Conservation (phyloP, 2,329 filamentous ascomycete genomes). For the Fusarium equiseti region DNA sequence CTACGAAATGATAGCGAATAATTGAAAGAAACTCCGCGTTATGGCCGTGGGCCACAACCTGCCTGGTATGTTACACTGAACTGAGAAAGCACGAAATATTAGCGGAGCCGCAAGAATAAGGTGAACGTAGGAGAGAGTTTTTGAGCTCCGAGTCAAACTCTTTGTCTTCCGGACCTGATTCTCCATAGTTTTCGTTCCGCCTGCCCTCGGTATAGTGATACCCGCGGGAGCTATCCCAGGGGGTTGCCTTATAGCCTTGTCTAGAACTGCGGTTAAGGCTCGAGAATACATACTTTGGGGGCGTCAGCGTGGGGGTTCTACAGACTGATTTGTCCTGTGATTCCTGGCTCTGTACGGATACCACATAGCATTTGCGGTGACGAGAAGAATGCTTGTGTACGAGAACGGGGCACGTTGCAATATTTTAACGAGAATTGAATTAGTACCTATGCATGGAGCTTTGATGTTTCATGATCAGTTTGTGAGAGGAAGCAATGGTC, state of each 20-base stretch:
- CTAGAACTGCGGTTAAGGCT: neutral
- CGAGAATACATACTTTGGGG: conserved; percentile 11
- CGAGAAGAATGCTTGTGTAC: neutral
- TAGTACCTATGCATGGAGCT: neutral
- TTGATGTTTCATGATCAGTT: neutral
- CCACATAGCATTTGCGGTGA: neutral
- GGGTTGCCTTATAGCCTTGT: neutral
- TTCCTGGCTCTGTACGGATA: neutral
- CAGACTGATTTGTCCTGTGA: neutral
- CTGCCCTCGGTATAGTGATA: neutral
- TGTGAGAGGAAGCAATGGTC: neutral
- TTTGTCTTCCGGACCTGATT: conserved; percentile 14
- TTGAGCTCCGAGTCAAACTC: neutral
- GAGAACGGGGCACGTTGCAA: neutral
- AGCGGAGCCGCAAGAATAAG: conserved; percentile 26
- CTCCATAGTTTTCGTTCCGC: neutral
- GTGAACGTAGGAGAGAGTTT: neutral
- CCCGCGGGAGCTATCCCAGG: neutral
- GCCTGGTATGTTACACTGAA: conserved; percentile 12
- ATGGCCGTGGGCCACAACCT: conserved; percentile 21
- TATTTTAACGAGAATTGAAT: neutral
- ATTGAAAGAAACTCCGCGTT: conserved; percentile 15
- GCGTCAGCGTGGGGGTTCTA: conserved; percentile 20
- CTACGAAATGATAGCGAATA: conserved; percentile 26
- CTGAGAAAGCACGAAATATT: conserved; percentile 9